Base-by-base conservation (phyloP, 495 filamentous ascomycete species). In the Aspergillus taichungensis region DNA sequence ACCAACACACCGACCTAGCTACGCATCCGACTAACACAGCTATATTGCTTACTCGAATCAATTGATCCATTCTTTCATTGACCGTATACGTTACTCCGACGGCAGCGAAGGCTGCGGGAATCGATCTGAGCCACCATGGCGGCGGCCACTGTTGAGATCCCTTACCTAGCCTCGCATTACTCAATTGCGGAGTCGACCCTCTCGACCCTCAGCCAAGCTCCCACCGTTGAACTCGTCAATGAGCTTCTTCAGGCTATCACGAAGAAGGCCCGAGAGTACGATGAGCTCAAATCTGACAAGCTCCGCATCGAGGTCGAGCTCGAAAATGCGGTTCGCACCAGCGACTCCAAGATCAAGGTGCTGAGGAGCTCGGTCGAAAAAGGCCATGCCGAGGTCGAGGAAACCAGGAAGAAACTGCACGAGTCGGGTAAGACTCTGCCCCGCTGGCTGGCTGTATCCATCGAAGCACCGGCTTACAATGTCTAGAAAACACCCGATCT, bases 231-330 rank as follows among this genome's bases (percentile, higher is more conserved):
- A 3, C 76, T 94, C 11, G 84, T 94, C 40, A 75, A 73, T 38
- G 65, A 73, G 30, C 70, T 96, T 28, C 68, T 96, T 10, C 64
- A 74, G 8, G 75, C 69, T 3, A 76, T 96, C 39, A 73, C 79
- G 14, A 69, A 70, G 28, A 94, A 87, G 64, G 84, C 87, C 28
- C 83, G 78, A 38, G 89, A 95, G 52, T 76, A 77, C 52, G 88
- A 95, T 52, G 76, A 80, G 33, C 64, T 91, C 10, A 80, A 78
- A 47, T 81, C 90, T 6, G 84, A 92, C 36, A 95, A 94, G 63
- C 75, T 94, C 36, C 83, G 84, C 41, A 61, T 85, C 11, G 86
- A 89, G 45, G 87, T 97, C n/a, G 92, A 97, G 67, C 72, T 97
- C 8, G 92, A 97, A 61, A 90, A 84, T 65, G 80, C 83, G 24